phyloP scores from a whole-genome alignment of 129 eudicot genomes.

The Kitagawia praeruptora region DNA sequence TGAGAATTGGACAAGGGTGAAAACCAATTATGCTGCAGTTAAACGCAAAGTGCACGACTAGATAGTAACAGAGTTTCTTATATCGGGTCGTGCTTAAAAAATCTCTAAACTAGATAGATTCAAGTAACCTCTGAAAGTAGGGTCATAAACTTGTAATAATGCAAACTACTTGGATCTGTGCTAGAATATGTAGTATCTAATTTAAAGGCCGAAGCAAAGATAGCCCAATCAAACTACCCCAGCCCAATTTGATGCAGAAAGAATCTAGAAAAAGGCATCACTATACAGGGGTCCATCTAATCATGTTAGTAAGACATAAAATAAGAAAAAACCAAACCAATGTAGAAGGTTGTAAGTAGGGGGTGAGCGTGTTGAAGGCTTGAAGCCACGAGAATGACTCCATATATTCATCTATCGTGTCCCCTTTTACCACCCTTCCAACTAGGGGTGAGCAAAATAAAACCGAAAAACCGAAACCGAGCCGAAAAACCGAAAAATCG shows the following conservation, averaged over 20 bases:
- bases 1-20: background rate
- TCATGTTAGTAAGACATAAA: background rate
- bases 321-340: background rate
- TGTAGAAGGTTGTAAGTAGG: constrained; percentile 3
- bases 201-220: background rate
- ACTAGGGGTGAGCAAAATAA: too few species aligned
- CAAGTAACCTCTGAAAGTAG: too few species aligned
- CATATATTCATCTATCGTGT: constrained; percentile 31
- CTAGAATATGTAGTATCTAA: background rate
- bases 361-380: constrained; percentile 55
- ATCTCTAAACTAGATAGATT: too few species aligned
- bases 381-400: constrained; percentile 46
- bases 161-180: background rate
- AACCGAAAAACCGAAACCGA: too few species aligned
- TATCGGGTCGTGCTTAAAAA: background rate
- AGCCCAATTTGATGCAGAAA: background rate
- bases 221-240: background rate
- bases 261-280: background rate
- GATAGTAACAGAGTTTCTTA: background rate
- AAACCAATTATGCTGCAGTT: background rate
- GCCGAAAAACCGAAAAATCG: too few species aligned
- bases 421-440: constrained; percentile 52
- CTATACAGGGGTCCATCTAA: background rate
- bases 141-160: background rate
- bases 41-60: background rate